Conservation (phyloP, 2,329 filamentous ascomycete genomes). For the Rutstroemia sydowiana region DNA sequence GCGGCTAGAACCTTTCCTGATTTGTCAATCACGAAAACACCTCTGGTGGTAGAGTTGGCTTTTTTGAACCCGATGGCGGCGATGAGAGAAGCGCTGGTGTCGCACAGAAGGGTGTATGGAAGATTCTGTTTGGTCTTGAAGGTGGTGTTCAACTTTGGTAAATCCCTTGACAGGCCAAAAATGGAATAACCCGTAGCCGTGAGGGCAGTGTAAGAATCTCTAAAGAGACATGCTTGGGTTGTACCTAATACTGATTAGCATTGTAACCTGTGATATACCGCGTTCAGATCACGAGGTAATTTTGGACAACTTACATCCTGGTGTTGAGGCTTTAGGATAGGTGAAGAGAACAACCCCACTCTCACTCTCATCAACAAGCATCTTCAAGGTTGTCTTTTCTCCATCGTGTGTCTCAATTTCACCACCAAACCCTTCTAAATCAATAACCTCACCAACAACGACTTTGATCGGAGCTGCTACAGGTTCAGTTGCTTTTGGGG, state of each 20-base stretch:
- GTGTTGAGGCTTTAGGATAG: conserved; percentile 90
- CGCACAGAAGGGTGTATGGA: conserved; percentile 82
- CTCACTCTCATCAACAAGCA: conserved; percentile 76
- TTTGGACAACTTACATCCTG: conserved; percentile 64
- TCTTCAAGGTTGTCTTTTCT: conserved; percentile 68
- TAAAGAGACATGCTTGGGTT: conserved; percentile 86
- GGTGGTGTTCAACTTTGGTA: conserved; percentile 81
- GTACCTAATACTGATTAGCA: conserved; percentile 56
- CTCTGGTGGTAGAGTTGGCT: conserved; percentile 69
- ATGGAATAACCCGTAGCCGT: conserved; percentile 75
- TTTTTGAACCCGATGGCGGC: conserved; percentile 86
- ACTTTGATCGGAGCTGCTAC: conserved; percentile 28
- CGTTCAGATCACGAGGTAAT: too few species aligned
- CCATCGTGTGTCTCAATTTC: conserved; percentile 84
- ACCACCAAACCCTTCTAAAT: conserved; percentile 54
- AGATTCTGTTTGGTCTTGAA: conserved; percentile 91
- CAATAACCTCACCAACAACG: conserved; percentile 47
- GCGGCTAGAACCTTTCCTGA: conserved; percentile 69
- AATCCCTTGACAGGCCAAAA: conserved; percentile 84
- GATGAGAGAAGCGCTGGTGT: conserved; percentile 68
- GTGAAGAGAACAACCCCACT: conserved; percentile 87
- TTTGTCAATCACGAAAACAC: conserved; percentile 83
- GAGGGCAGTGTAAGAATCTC: conserved; percentile 71
- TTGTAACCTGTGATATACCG: background rate
- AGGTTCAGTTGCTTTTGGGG: conserved; percentile 28